A percentile compares a stretch with the other conserved stretches of the same genome.
phyloP scores from a whole-genome alignment of 768 basidiomycete species.

The Pisolithus tinctorius region DNA sequence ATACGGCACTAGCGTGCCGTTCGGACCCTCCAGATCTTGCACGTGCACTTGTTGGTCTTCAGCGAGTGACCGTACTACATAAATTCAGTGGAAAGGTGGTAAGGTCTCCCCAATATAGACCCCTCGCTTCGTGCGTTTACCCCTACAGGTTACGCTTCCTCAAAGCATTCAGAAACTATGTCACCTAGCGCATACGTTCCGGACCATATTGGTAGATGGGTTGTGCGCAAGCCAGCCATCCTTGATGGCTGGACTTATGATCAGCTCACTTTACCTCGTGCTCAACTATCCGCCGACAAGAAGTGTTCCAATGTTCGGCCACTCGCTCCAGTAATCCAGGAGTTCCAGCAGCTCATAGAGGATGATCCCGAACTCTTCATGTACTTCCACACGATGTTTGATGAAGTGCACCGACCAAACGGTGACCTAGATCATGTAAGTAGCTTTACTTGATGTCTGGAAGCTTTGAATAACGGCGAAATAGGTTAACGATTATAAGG shows the following conservation, averaged over 20 bases:
- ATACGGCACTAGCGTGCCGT: no score
- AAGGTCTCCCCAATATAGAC: no score
- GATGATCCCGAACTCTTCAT: conserved; percentile 21
- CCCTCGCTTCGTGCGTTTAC: no score
- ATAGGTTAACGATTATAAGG: conserved; percentile 2
- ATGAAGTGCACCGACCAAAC: conserved; percentile 3
- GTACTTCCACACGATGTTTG: conserved; percentile 32
- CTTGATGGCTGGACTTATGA: background rate
- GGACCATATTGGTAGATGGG: background rate
- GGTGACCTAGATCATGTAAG: background rate
- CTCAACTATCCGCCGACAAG: background rate
- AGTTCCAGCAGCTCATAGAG: conserved; percentile 24
- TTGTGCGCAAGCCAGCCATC: background rate
- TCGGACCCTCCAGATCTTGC: no score
- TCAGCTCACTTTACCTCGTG: background rate
- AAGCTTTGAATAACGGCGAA: background rate
- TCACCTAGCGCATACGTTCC: background rate
- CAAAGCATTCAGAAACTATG: background rate
- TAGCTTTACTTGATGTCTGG: background rate
- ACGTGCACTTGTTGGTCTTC: no score
- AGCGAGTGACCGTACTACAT: no score
- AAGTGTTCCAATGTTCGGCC: background rate
- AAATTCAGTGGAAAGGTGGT: no score
- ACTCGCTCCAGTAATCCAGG: conserved; percentile 10
- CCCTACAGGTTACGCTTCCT: background rate